Evolutionary conservation across 495 filamentous ascomycete genomes (phyloP).

Genomic region (Daldinia grandis): DNA sequence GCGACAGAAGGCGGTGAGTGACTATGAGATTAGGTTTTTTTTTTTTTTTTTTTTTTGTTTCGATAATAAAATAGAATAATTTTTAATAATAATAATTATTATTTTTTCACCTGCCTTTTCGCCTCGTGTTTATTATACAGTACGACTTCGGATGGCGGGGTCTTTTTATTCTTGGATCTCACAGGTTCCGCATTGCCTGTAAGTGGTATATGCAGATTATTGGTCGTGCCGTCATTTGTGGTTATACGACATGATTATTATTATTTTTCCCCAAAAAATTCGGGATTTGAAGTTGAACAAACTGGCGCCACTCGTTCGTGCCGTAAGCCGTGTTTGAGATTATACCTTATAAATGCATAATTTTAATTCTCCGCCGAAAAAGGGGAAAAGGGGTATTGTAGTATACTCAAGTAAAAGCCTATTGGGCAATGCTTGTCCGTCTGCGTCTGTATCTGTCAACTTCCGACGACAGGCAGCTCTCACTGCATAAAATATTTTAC

Average conservation of each 20-base stretch:
- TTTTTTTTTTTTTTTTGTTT: background rate
- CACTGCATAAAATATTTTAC: slow-evolving; percentile 6
- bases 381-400: slow-evolving; percentile 9
- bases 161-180: slow-evolving; percentile 25
- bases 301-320: slow-evolving; percentile 10
- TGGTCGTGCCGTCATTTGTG: slow-evolving; percentile 20
- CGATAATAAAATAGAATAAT: no score
- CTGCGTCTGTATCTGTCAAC: background rate
- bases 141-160: slow-evolving; percentile 14
- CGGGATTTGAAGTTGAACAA: slow-evolving; percentile 28
- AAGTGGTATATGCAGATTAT: background rate
- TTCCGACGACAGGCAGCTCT: background rate
- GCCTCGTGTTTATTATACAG: slow-evolving; percentile 1
- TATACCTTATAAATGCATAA: slow-evolving; percentile 11
- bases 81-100: slow-evolving; percentile 12
- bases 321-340: slow-evolving; percentile 12
- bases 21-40: background rate
- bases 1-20: slow-evolving; percentile 33
- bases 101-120: slow-evolving; percentile 6
- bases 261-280: slow-evolving; percentile 1
- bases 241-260: slow-evolving; percentile 24
- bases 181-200: slow-evolving; percentile 14
- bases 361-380: background rate
- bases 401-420: background rate
- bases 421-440: background rate